A percentile compares a stretch with the other conserved stretches of the same genome.
Conservation (phyloP, 2,329 filamentous ascomycete species). For the Calonectria montana region DNA sequence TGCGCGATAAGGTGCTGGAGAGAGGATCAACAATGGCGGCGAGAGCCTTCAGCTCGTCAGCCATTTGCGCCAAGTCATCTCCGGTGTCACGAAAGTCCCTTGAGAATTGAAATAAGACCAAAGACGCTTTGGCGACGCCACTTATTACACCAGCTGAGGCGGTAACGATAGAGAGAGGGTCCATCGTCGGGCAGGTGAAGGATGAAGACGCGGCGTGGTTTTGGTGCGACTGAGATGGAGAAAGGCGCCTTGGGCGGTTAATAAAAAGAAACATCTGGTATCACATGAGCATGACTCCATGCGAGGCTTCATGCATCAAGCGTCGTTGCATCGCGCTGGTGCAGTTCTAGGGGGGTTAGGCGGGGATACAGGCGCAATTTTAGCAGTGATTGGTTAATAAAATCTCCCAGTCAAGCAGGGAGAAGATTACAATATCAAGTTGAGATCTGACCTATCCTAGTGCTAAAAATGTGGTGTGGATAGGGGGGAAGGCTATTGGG, state of each 20-base stretch:
- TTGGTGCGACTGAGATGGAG: not conserved
- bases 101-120: not conserved
- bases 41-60: not conserved
- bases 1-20: not conserved
- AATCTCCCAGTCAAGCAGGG: not conserved
- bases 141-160: not conserved
- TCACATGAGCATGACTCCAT: not conserved
- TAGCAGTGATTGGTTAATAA: not conserved
- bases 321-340: not conserved
- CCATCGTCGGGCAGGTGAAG: not conserved
- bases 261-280: not conserved
- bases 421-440: no score
- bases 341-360: not conserved
- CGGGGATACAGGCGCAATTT: not conserved
- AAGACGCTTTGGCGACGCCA: not conserved
- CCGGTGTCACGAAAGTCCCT: not conserved
- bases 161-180: not conserved
- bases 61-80: not conserved
- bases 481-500: no score
- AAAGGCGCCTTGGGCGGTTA: not conserved
- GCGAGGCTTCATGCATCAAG: not conserved
- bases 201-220: not conserved
- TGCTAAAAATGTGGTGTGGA: no score
- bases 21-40: not conserved
- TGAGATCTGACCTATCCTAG: no score